Evolutionary conservation across 345 rosid genomes (phyloP).

Genomic region (Jatropha curcas): DNA sequence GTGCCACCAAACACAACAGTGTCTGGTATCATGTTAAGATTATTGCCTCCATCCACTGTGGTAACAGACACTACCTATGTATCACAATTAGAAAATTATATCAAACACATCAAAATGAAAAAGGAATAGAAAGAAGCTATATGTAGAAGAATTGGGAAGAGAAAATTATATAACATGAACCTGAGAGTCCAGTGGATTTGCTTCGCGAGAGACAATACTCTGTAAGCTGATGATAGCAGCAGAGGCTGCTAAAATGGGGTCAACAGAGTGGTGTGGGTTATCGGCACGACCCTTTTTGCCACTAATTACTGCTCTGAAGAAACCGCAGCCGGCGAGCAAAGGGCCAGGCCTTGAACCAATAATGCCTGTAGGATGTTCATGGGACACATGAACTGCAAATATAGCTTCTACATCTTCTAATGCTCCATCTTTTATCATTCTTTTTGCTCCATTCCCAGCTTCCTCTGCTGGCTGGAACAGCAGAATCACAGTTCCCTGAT

Average conservation of each 20-base stretch:
- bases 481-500: constrained; percentile 80
- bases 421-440: constrained; percentile 78
- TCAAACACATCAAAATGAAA: not conserved
- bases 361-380: constrained; percentile 65
- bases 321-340: constrained; percentile 86
- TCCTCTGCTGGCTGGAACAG: constrained; percentile 96
- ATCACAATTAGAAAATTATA: not conserved
- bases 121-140: not conserved
- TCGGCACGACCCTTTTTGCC: constrained; percentile 27
- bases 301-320: constrained; percentile 64
- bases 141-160: not conserved
- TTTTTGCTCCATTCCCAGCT: constrained; percentile 92
- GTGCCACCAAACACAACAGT: constrained; percentile 71
- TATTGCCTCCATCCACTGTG: constrained; percentile 58
- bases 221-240: constrained; percentile 80
- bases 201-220: constrained; percentile 84
- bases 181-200: constrained; percentile 81
- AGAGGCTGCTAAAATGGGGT: constrained; percentile 70
- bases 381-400: constrained; percentile 86
- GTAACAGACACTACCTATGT: constrained; percentile 91
- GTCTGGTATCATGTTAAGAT: constrained; percentile 49
- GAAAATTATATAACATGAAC: constrained; percentile 23
- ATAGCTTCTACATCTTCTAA: constrained; percentile 72
- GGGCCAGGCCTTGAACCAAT: constrained; percentile 89
- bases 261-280: constrained; percentile 33